Evolutionary conservation across 2,329 filamentous ascomycete species (phyloP), one percentile per base, ranked within the genome.

Genomic region (Colletotrichum sp.): DNA sequence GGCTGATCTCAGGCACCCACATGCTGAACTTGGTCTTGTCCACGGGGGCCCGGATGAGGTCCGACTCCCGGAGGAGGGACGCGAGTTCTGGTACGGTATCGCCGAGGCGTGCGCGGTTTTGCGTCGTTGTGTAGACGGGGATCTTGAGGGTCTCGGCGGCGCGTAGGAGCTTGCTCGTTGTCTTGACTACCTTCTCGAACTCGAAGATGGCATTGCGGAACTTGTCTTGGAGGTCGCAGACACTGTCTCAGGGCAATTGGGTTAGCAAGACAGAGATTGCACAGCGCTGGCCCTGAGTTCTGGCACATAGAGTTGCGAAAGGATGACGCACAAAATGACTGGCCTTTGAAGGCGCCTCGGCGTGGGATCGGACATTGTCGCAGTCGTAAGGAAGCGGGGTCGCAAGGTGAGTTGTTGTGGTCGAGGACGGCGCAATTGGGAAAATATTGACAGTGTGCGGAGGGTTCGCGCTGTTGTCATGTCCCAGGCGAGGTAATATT

Each of bases 11-110:
- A 0, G 95, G 94, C 3, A 94, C 92, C 83, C 92, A 90, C 96
- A 98, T 98, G 82, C 93, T 95, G 88, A 98, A 98, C 66, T 91
- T 89, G 7, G 95, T 96, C 87, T 98, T 98, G 89, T 98, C 96
- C 79, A 91, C 87, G 80, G 94, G 85, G 52, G 85, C 74, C 16
- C 75, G 75, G 67, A 81, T 71, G n/a, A 79, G 89, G 36, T 88
- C 87, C 16, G 70, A 71, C 43, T 69, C 71, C 61, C 88, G 82
- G 70, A 93, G 88, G 61, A 89, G 85, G 7, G 87, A 81, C 75
- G 88, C 84, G 26, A 98, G 91, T 81, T 97, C 93, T 6, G 92
- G 81, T 77, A 97, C 95, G 36, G 95, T 97, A 77, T 92, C 89
- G 80, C 97, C 96, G 5, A 98, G 93, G 70, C 94, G 94, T 43